Base-by-base conservation (phyloP, 371 early-diverging fungal genomes). In the Scutellospora calospora region DNA sequence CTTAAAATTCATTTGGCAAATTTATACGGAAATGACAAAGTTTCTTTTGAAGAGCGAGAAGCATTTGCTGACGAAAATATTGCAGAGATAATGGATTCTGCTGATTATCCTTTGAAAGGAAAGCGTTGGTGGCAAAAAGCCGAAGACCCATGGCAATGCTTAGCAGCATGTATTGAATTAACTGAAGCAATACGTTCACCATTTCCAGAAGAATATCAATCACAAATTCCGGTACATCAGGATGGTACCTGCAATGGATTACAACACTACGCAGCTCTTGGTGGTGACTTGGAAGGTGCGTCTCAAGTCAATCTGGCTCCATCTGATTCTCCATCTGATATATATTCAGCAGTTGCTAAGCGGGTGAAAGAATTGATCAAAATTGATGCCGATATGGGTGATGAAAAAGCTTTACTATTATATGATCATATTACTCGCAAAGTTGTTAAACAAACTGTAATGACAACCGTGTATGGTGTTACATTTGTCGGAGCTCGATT, bases 381-480 rank as follows among this genome's bases (percentile, higher is more conserved):
- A 68, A 82, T 88, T 76, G 95, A 94, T 55, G 91, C 90, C 12
- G 89, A 82, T 0, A 85, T 85, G 11, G 94, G 91, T 5, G 87
- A 91, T 33, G 85, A 86, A 55, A 57, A 82, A 38, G 96, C 96
- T 2, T 25, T 84, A 80, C 78, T 90, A 4, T 85, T 95, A 29
- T 68, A 85, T 22, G 93, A 92, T 81, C 92, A 90, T 83, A 87
- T 99, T 57, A 94, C 91, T 54, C 95, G 99, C 79, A 98, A 98
- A 87, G 91, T 98, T 14, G 97, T 99, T 79, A 99, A 99, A 88
- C 98, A 99, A 83, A 98, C 99, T 0, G 99, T 99, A 72, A 99
- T 99, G 99, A 99, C 99, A 51, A 97, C 96, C 84, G 98, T 98
- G 12, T 99, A 99, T 72, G 99, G 99, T 76, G 99, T 99, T 51